Evolutionary conservation across 352 stramenopile genomes (phyloP), one percentile per base, ranked within the genome.

Genomic region (Globisporangium mamillatum): DNA sequence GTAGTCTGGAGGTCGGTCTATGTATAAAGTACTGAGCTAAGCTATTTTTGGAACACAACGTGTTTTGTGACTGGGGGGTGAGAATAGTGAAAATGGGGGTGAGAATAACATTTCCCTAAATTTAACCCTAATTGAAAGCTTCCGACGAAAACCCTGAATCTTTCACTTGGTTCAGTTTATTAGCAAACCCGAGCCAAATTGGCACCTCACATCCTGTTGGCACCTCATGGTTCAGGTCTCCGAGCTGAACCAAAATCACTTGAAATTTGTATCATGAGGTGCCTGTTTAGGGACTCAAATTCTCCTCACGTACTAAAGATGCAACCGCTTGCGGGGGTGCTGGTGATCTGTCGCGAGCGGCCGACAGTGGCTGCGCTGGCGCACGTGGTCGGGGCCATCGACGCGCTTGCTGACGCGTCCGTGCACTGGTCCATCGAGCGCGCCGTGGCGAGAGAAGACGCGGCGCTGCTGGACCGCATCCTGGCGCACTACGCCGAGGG

Each of bases 401-500:
- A 66, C 60, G 25, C 60, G 2, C 58, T 66, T 27, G 46, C 27
- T 18, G 60, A 66, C 29, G 4, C 18, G 16, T 66, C 60, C 6
- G 60, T 66, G 9, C 29, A 0, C 18, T 57, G 44, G 44, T 48
- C 60, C 12, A 52, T 66, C 22, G 60, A 66, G 46, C 27, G 44
- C 10, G 44, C 25, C 7, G 27, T 66, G 18, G n/a, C 12, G 27
- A 6, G 18, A 4, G 41, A 58, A 25, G 60, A 66, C 7, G 60
- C 48, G 60, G 27, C 20, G 8, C 46, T 66, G 27, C 48, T 66
- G 16, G 60, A 66, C 5, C 60, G 60, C 7, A 41, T 66, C n/a
- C 48, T 66, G 25, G 27, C 44, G 6, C 60, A 66, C 48, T 66
- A 66, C 27, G 27, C 60, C 4, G 29, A 12, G 5, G 60, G 60